Evolutionary conservation across 441 rosid genomes (phyloP), one percentile per base, ranked within the genome.

Genomic region (Croton laevigatus): DNA sequence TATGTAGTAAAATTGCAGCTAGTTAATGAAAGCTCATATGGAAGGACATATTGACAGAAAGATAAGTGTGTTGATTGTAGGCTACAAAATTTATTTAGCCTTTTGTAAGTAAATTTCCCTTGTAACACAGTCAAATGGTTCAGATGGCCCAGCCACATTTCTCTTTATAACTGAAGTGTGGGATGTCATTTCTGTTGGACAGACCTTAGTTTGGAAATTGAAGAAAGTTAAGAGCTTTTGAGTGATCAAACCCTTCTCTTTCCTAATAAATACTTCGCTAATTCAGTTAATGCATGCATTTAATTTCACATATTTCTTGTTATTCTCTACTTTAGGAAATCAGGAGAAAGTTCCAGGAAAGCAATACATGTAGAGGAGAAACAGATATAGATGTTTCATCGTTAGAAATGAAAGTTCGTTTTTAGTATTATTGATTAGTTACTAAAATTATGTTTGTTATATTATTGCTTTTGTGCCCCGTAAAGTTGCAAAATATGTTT

Each of bases 271-370:
- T 17, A 1, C 9, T 12, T 40, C 6, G 59, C 20, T 63, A 53
- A 27, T 72, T 45, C 71, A 57, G 46, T 32, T 27, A 27, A 27
- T 55, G 66, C 63, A 74, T 69, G 19, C 34, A 13, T 37, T 66
- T 76, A 57, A 57, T 80, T 12, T 53, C 60, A 16, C 52, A 73
- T 60, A 27, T 48, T 42, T 44, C 14, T 19, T 38, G 37, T 53
- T 55, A 10, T 11, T 60, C 66, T 58, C 61, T 73, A 64, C 70
- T 71, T 70, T 72, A 77, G 81, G 84, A 81, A 74, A 74, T 81
- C 37, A 76, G 84, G 80, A 81, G 78, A 71, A 83, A 81, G 72
- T 34, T 76, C 54, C 73, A 59, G 61, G 68, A 79, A 36, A 81
- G 71, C 78, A 77, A 71, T 42, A 32, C 53, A 59, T 69, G 12